Base-by-base conservation (phyloP, 2,329 filamentous ascomycete genomes). In the Xylariaceae sp. region DNA sequence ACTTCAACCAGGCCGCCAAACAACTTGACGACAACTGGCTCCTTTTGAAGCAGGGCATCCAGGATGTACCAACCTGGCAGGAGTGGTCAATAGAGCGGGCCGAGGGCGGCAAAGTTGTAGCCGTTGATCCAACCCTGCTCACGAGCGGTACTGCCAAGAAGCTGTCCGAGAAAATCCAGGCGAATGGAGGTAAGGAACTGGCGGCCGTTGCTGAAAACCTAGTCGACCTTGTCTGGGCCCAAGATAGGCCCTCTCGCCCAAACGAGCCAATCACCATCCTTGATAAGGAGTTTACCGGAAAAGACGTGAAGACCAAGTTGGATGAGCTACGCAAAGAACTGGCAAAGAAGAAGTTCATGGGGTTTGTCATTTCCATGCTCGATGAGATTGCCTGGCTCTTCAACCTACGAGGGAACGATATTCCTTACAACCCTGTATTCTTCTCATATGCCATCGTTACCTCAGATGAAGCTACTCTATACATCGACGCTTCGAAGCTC, bases 381-480 rank as follows among this genome's bases (percentile, higher is more conserved):
- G 94, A 99, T 66, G 94, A 99, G 72, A 84, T 96, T 64, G 94
- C 94, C 8, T 99, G 94, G 94, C 79, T 99, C n/a, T 96, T 96
- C 76, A 99, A 99, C 72, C 75, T 99, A 47, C 85, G 94, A 63
- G 94, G 94, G 64, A 94, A 81, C 70, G 94, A 97, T 69, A 97
- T 99, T 61, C 89, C 91, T 0, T 99, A 94, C 75, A 99, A 99
- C 68, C 94, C 94, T 0, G 94, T 99, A 48, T 97, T 99, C 77
- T 97, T 97, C 73, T 94, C 92, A 12, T 99, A 97, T 67, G 92
- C 92, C 44, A 81, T 94, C 42, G 76, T 99, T 59, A 97, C 94
- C 2, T 83, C 85, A 1, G 85, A 79, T 8, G 77, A 83, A 1
- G 89, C 87, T 29, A 91, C 85, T 1, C 79, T 99, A 4, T 99